Percentiles rank a stretch among this genome's conserved stretches.
Evolutionary conservation across 768 basidiomycete genomes (phyloP).

Genomic region (Kondoa subrosea): DNA sequence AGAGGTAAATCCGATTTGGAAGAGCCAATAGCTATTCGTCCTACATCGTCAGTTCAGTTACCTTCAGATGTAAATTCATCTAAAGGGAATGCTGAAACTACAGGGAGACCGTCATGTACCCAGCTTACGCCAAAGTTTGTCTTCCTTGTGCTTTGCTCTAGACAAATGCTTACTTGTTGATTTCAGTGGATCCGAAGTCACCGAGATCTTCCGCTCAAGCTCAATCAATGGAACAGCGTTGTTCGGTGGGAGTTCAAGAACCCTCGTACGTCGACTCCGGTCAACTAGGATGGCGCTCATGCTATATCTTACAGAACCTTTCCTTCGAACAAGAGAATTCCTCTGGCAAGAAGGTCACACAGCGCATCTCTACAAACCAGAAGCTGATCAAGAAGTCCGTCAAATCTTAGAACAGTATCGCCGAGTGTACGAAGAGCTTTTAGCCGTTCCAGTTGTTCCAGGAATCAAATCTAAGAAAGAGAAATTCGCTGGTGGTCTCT

Average conservation of each 20-base stretch:
- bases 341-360: slow-evolving; percentile 99
- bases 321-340: slow-evolving; percentile 97
- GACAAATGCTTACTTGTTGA: neutral
- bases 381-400: slow-evolving; percentile 79
- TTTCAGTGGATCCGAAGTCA: slow-evolving; percentile 77
- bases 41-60: slow-evolving; percentile 45
- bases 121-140: slow-evolving; percentile 70
- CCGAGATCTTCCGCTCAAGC: slow-evolving; percentile 86
- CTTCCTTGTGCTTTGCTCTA: neutral
- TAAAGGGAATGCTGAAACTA: neutral
- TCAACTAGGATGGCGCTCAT: neutral
- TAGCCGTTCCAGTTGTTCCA: slow-evolving; percentile 91
- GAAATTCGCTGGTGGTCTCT: slow-evolving; percentile 93
- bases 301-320: slow-evolving; percentile 51
- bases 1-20: slow-evolving; percentile 86
- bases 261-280: slow-evolving; percentile 47
- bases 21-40: slow-evolving; percentile 93
- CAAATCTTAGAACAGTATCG: slow-evolving; percentile 93
- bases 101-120: slow-evolving; percentile 54
- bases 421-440: slow-evolving; percentile 84
- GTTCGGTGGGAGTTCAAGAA: slow-evolving; percentile 99
- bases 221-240: slow-evolving; percentile 98
- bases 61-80: neutral
- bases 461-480: slow-evolving; percentile 98
- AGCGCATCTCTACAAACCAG: slow-evolving; percentile 68